phyloP scores from a whole-genome alignment of 495 filamentous ascomycete species.

The Elasticomyces elasticus region DNA sequence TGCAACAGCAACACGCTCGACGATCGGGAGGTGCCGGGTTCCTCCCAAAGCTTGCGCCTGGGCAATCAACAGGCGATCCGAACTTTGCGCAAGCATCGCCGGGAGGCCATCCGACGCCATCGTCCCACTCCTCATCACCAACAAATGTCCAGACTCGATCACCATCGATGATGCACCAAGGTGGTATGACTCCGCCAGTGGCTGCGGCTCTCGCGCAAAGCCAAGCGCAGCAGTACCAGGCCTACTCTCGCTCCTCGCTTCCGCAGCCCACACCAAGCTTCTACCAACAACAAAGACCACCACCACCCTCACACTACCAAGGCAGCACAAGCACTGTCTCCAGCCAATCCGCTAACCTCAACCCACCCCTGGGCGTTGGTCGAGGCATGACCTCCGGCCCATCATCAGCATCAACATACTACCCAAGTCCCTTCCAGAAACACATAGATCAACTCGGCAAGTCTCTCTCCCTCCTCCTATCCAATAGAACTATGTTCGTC shows the following conservation, averaged over 20 bases:
- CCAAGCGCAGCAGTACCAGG: conserved; percentile 35
- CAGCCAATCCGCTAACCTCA: conserved; percentile 18
- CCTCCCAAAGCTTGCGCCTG: conserved; percentile 39
- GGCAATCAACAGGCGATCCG: conserved; percentile 26
- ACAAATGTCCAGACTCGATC: conserved; percentile 50
- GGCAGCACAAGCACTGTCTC: conserved; percentile 23
- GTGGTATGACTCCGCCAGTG: conserved; percentile 56
- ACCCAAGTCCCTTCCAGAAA: conserved; percentile 78
- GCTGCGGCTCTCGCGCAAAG: conserved; percentile 49
- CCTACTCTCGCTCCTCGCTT: conserved; percentile 15
- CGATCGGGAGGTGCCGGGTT: conserved; percentile 55
- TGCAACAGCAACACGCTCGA: conserved; percentile 60
- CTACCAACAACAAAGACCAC: conserved; percentile 27
- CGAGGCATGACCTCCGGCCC: conserved; percentile 27
- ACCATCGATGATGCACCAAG: conserved; percentile 59
- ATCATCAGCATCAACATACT: conserved; percentile 40
- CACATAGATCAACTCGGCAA: conserved; percentile 97
- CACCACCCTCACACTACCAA: conserved; percentile 23
- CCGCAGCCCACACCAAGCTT: conserved; percentile 26
- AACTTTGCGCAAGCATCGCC: conserved; percentile 32
- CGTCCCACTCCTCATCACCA: conserved; percentile 74
- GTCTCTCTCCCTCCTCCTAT: conserved; percentile 49
- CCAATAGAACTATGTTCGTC: conserved; percentile 65
- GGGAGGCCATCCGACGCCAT: conserved; percentile 56
- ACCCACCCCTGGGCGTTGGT: conserved; percentile 23